Evolutionary conservation across 306 rosid species (phyloP).

Genomic region (Pterocarpus macrocarpus): DNA sequence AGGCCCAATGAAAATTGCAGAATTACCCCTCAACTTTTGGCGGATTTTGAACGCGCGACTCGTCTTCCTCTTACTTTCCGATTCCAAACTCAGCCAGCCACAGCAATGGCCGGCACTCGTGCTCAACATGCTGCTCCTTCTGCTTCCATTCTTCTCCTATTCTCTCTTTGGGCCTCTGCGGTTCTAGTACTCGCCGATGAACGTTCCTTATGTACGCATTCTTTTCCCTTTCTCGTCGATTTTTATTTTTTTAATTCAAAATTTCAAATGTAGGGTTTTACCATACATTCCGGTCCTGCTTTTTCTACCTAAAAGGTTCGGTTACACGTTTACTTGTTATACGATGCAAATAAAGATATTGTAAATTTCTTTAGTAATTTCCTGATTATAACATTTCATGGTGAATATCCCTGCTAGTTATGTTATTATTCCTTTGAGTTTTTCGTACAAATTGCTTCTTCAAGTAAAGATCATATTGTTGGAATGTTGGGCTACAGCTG

Average conservation of each 20-base stretch:
- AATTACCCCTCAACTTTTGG: constrained; percentile 33
- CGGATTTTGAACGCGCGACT: constrained; percentile 60
- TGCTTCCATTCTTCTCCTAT: constrained; percentile 44
- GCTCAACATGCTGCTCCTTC: constrained; percentile 32
- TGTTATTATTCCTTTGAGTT: constrained; percentile 12
- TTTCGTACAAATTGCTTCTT: neutral
- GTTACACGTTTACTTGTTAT: constrained; percentile 2
- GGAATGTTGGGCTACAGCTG: constrained; percentile 24
- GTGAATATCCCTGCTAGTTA: neutral
- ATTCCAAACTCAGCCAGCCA: constrained; percentile 41
- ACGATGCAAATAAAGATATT: constrained; percentile 6
- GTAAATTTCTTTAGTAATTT: constrained; percentile 19
- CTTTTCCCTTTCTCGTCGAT: constrained; percentile 19
- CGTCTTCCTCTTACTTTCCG: neutral
- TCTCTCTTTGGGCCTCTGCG: constrained; percentile 40
- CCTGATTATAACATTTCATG: neutral
- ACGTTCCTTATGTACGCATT: constrained; percentile 59
- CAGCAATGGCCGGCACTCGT: constrained; percentile 48
- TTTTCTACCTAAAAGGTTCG: constrained; percentile 14
- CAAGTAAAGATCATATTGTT: constrained; percentile 19
- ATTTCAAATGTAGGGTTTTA: constrained; percentile 49
- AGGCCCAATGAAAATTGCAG: constrained; percentile 41
- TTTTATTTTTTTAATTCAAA: neutral
- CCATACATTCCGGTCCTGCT: neutral
- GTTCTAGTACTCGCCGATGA: constrained; percentile 41